These are phyloP conservation scores for Candida hungchunana DNA, from an alignment of 805 yeast species.

Conservation along the genomic window DNA sequence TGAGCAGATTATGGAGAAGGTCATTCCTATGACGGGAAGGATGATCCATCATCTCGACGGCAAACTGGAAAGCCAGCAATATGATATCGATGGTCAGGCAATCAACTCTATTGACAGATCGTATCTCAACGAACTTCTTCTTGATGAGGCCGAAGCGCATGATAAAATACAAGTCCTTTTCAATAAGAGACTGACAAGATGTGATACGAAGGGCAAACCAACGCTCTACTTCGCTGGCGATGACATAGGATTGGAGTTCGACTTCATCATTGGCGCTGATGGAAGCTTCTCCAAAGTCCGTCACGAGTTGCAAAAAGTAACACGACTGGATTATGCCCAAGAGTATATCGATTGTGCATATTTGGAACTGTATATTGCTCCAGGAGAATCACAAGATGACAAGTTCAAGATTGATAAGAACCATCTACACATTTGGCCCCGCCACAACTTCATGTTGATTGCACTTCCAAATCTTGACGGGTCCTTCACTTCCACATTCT, in stretches of 20 bases:
- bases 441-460: slow-evolving; percentile 80
- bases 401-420: slow-evolving; percentile 49
- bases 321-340: slow-evolving; percentile 68
- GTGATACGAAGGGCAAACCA: slow-evolving; percentile 32
- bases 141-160: slow-evolving; percentile 57
- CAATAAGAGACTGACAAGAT: slow-evolving; percentile 48
- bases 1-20: slow-evolving; percentile 46
- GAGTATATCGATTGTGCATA: slow-evolving; percentile 82
- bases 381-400: slow-evolving; percentile 29
- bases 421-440: slow-evolving; percentile 91
- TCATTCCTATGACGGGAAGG: slow-evolving; percentile 84
- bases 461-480: slow-evolving; percentile 85
- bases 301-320: slow-evolving; percentile 57
- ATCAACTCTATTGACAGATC: slow-evolving; percentile 84
- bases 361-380: slow-evolving; percentile 71
- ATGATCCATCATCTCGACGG: slow-evolving; percentile 80
- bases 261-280: slow-evolving; percentile 77
- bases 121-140: slow-evolving; percentile 56
- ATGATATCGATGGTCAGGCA: slow-evolving; percentile 68
- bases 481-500: slow-evolving; percentile 84
- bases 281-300: slow-evolving; percentile 79
- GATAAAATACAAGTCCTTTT: slow-evolving; percentile 46
- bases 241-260: slow-evolving; percentile 32
- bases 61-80: slow-evolving; percentile 58
- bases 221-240: slow-evolving; percentile 21